Evolutionary conservation across 2,329 filamentous ascomycete genomes (phyloP), one percentile per base, ranked within the genome.

Genomic region (Talaromyces sp.): DNA sequence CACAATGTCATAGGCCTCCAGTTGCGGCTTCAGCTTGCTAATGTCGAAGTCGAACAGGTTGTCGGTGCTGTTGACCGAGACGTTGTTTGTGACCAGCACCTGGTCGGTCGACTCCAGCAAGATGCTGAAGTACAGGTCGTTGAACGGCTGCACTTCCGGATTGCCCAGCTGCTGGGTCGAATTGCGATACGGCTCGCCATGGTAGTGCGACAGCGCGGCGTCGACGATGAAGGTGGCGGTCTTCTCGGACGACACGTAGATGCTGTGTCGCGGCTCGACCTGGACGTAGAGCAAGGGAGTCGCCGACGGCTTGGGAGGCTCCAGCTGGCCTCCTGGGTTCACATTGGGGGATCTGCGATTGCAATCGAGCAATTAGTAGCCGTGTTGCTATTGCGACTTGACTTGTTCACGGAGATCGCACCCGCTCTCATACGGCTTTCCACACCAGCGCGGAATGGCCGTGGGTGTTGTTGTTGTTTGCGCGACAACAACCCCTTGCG

Each of bases 201-300:
- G 56, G 19, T 61, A 58, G 14, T 27, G 17, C 1, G 59, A 61
- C 17, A 61, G 41, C 17, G 59, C 51, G 19, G 59, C 56, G n/a
- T 61, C 59, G 31, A 61, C 59, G n/a, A 61, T 61, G 41, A 61
- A 61, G 9, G 55, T 29, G 2, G 38, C 59, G 10, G 51, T 58
- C 51, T 58, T 53, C n/a, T 61, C 59, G 31, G 59, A 61, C n/a
- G 59, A 61, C n/a, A 61, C 56, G 19, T 61, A 61, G 51, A 61
- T 61, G 56, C 51, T 61, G 55, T 61, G 56, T 13, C 56, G 51
- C 35, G 59, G 55, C 55, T 58, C 56, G 13, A 61, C n/a, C 41
- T 58, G 59, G 13, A 61, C 55, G 19, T 41, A 55, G 19, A 61
- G 24, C 13, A 58, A 50, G 19, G 41, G 50, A n/a, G 52, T 52